These are phyloP conservation scores for Arthroderma sp. DNA, from an alignment of 2,329 filamentous ascomycete species.

Conservation along the genomic window DNA sequence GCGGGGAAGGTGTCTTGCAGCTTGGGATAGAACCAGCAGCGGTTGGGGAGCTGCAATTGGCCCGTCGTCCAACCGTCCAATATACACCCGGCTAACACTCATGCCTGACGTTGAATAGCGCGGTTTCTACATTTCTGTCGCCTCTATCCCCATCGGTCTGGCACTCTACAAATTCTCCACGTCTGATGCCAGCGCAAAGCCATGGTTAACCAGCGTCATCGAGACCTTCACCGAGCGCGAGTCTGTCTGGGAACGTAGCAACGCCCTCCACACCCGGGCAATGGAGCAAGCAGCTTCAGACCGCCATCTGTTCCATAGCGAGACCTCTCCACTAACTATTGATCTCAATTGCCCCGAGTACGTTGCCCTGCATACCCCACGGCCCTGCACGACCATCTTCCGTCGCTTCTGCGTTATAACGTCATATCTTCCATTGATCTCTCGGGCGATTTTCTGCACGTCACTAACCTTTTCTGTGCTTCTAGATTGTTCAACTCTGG, in stretches of 20 bases:
- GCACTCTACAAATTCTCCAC: conserved; percentile 33
- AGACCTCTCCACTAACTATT: conserved; percentile 32
- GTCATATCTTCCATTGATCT: conserved; percentile 4
- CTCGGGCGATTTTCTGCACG: conserved; percentile 6
- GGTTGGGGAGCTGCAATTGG: not conserved
- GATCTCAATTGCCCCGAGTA: conserved; percentile 55
- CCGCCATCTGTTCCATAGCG: conserved; percentile 46
- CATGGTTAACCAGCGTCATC: conserved; percentile 39
- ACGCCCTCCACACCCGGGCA: conserved; percentile 48
- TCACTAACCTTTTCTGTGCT: not conserved
- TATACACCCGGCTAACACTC: conserved; percentile 8
- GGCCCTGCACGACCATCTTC: not conserved
- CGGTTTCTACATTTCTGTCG: conserved; percentile 38
- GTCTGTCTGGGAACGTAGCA: conserved; percentile 43
- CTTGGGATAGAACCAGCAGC: not conserved
- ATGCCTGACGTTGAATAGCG: conserved; percentile 22
- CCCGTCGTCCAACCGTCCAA: not conserved
- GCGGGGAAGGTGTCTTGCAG: not conserved
- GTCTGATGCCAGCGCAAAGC: conserved; percentile 28
- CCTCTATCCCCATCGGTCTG: conserved; percentile 32
- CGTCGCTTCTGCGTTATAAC: not conserved
- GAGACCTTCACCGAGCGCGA: conserved; percentile 44
- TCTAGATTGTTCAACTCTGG: conserved; percentile 50
- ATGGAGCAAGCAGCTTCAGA: conserved; percentile 53
- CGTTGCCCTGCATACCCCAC: conserved; percentile 24